Evolutionary conservation across 208 protist genomes (phyloP).

Genomic region (Trypanosoma mega): DNA sequence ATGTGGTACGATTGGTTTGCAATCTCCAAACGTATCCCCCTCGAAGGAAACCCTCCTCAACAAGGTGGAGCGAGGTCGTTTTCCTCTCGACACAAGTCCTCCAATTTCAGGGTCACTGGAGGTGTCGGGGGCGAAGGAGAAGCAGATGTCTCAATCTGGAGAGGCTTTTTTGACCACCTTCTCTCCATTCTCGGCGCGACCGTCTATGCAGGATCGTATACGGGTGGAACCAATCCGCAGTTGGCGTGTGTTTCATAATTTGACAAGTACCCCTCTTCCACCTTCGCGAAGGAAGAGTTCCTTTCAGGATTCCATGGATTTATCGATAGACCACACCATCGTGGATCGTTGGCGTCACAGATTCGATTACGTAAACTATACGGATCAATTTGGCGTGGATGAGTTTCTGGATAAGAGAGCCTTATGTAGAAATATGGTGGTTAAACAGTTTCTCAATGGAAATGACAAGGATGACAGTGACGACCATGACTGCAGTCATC

Average conservation of each 20-base stretch:
- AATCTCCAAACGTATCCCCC: too few species aligned
- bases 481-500: too few species aligned
- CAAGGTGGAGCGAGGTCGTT: slow-evolving; percentile 16
- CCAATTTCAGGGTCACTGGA: slow-evolving; percentile 5
- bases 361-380: slow-evolving; percentile 63
- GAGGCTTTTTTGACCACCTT: too few species aligned
- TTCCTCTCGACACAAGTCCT: slow-evolving; percentile 17
- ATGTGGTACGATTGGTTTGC: too few species aligned
- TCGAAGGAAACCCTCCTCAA: too few species aligned
- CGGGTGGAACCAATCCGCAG: slow-evolving; percentile 42
- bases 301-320: not conserved
- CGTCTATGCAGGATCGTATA: slow-evolving; percentile 11
- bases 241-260: slow-evolving; percentile 43
- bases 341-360: slow-evolving; percentile 27
- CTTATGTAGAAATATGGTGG: slow-evolving; percentile 49
- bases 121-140: not conserved
- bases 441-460: not conserved
- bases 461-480: too few species aligned
- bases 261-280: slow-evolving; percentile 6
- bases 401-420: slow-evolving; percentile 44
- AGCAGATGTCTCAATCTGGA: not conserved
- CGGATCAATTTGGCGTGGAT: slow-evolving; percentile 52
- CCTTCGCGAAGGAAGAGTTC: not conserved
- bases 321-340: not conserved
- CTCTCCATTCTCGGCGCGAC: not conserved